Base-by-base conservation (phyloP, 371 early-diverging fungal species). In the Zancudomyces culisetae region DNA sequence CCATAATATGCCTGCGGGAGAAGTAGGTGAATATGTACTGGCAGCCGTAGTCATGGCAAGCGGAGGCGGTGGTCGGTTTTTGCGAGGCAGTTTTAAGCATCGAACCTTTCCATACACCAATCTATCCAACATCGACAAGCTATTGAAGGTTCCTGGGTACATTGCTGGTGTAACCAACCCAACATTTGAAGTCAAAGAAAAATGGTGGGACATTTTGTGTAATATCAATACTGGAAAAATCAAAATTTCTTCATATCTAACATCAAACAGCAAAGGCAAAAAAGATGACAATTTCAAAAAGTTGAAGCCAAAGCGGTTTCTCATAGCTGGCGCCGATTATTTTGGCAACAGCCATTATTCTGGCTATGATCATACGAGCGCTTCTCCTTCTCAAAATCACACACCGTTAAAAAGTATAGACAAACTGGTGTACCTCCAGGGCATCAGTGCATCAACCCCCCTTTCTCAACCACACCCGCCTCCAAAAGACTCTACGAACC, bases 161-260 rank as follows among this genome's bases (percentile, higher is more conserved):
- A 90, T 95, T 66, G 96, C 96, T 1, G 96, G 96, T 20, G 92
- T 91, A 2, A 88, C 93, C 0, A 93, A 95, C 68, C 90, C 90
- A 19, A 76, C 87, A 0, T 90, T 91, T 63, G 90, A 90, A 57
- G 87, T 88, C 55, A 83, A 90, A 47, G 76, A 83, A 12, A 72
- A 77, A 45, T 90, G 93, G 92, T 95, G 93, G 93, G 96, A 95
- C 65, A 78, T 95, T 2, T 69, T 90, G 18, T 89, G 85, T 64
- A 86, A 93, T 58, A 82, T 95, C 52, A 81, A 81, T 49, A 87
- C 90, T 0, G 90, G 90, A 23, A 84, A 81, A 56, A 88, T 95
- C 51, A 83, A 81, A 6, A 82, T 94, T 49, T 86, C 87, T 60
- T 82, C 84, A 43, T 73, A 81, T 27, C 73, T 90, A 24, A 62